A percentile compares a stretch with the other conserved stretches of the same genome.
phyloP scores from a whole-genome alignment of 768 basidiomycete genomes.

The Podaxis carcinomalis region DNA sequence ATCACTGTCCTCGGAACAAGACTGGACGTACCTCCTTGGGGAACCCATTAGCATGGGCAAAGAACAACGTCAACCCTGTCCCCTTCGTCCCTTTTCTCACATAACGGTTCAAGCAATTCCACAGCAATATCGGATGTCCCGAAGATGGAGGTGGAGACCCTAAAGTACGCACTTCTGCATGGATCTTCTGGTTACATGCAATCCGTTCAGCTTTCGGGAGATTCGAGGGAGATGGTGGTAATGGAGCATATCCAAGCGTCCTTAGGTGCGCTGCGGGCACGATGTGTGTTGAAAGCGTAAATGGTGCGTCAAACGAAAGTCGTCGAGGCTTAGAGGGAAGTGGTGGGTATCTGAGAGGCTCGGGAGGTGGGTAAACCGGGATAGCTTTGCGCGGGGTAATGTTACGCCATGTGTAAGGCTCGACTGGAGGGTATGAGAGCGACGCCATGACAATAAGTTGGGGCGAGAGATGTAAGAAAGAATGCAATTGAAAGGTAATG shows the following conservation, averaged over 20 bases:
- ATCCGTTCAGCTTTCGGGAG: slow-evolving; percentile 34
- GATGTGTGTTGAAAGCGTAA: slow-evolving; percentile 48
- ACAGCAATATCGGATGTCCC: slow-evolving; percentile 44
- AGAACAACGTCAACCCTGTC: slow-evolving; percentile 63
- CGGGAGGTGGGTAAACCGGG: slow-evolving; percentile 35
- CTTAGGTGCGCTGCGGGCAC: slow-evolving; percentile 51
- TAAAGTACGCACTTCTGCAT: slow-evolving; percentile 22
- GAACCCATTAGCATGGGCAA: slow-evolving; percentile 85
- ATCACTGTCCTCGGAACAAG: not conserved
- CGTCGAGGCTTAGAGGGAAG: slow-evolving; percentile 36
- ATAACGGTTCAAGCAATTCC: slow-evolving; percentile 74
- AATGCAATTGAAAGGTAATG: too few species aligned
- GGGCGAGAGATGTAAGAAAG: not conserved
- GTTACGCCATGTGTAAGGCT: slow-evolving; percentile 5
- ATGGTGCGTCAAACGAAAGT: slow-evolving; percentile 30
- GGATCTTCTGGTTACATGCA: slow-evolving; percentile 15
- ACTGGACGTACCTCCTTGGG: slow-evolving; percentile 66
- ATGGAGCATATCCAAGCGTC: slow-evolving; percentile 35
- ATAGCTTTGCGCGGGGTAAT: slow-evolving; percentile 21
- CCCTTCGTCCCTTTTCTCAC: slow-evolving; percentile 31
- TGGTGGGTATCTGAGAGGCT: slow-evolving; percentile 27
- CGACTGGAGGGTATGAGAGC: slow-evolving; percentile 12
- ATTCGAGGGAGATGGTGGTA: slow-evolving; percentile 24
- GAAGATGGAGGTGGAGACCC: slow-evolving; percentile 30
- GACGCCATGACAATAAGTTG: not conserved